Base-by-base conservation (phyloP, 768 basidiomycete genomes). In the Phallus indusiatus region DNA sequence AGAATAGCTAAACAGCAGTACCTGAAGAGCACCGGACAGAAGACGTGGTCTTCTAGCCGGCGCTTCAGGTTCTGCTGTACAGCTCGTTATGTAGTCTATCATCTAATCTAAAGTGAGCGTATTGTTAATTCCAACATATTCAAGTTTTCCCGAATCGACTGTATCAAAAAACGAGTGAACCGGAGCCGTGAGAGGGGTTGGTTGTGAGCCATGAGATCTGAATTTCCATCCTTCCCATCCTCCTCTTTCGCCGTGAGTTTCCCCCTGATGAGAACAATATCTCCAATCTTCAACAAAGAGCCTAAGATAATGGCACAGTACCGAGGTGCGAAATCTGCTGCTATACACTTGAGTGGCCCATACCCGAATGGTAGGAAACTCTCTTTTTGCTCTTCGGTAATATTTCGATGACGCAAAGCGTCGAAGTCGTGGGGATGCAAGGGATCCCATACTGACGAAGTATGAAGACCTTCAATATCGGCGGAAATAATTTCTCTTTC, bases 281-380 rank as follows among this genome's bases (percentile, higher is more conserved):
- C 65, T 2, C 67, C 62, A 11, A 66, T 67, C 21, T 75, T 71
- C 3, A 81, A 57, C 4, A 81, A 60, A 12, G 71, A 73, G 0
- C 74, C 78, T 3, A 73, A 73, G 28, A 85, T 71, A 1, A 82
- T 61, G 0, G 72, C 82, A 2, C 76, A 78, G 0, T 80, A 78
- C 53, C 78, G 73, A 1, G 80, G 76, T 6, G 79, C 82, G 75
- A 81, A 82, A 3, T 66, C 68, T 17, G 65, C 64, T 0, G 78
- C 83, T 8, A 78, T 71, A 53, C 81, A 83, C n/a, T 69, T 64
- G 54, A 83, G 63, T 11, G 69, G 69, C 1, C 79, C 80, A 53
- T 66, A 63, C 1, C 84, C 83, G 63, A 85, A 85, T 0, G 80
- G 71, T 12, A 71, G 48, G 10, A 77, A 63, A 64, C 59, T 33